Evolutionary conservation across 805 yeast genomes (phyloP).

Genomic region (Yarrowia phangngaensis): DNA sequence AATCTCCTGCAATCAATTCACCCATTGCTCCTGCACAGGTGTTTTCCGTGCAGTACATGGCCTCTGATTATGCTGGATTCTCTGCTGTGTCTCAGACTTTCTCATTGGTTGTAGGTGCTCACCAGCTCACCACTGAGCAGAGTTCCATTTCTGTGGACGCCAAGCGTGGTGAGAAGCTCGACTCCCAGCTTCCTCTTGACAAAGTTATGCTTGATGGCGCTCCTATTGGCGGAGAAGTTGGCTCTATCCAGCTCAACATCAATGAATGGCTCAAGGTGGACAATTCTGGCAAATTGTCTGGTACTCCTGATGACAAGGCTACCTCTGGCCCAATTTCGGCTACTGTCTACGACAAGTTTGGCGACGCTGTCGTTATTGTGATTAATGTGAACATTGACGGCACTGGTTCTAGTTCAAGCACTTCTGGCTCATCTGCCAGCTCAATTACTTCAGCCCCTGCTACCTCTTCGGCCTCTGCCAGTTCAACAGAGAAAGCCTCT

Average conservation of each 20-base stretch:
- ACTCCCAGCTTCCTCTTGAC: conserved; percentile 57
- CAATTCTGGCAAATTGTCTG: conserved; percentile 62
- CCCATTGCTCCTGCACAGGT: conserved; percentile 79
- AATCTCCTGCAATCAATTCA: conserved; percentile 83
- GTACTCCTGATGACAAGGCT: conserved; percentile 57
- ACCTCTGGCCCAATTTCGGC: conserved; percentile 33
- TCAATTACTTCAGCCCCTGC: neutral
- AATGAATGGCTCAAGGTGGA: conserved; percentile 65
- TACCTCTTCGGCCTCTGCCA: neutral
- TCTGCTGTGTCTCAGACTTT: conserved; percentile 69
- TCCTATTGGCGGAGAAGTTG: conserved; percentile 9
- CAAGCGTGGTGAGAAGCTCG: conserved; percentile 55
- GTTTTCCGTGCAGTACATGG: conserved; percentile 69
- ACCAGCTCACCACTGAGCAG: conserved; percentile 65
- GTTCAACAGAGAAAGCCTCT: too few species aligned
- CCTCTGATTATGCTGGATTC: conserved; percentile 71
- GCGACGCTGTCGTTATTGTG: conserved; percentile 38
- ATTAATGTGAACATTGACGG: conserved; percentile 33
- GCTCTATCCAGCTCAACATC: conserved; percentile 41
- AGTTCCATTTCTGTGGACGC: conserved; percentile 63
- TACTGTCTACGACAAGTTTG: conserved; percentile 42
- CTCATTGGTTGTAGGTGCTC: conserved; percentile 80
- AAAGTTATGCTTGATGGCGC: conserved; percentile 62
- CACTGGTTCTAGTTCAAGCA: neutral
- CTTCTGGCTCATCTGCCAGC: neutral